A percentile compares a stretch with the other conserved stretches of the same genome.
phyloP scores from a whole-genome alignment of 768 basidiomycete genomes.

The Serendipita sp. region DNA sequence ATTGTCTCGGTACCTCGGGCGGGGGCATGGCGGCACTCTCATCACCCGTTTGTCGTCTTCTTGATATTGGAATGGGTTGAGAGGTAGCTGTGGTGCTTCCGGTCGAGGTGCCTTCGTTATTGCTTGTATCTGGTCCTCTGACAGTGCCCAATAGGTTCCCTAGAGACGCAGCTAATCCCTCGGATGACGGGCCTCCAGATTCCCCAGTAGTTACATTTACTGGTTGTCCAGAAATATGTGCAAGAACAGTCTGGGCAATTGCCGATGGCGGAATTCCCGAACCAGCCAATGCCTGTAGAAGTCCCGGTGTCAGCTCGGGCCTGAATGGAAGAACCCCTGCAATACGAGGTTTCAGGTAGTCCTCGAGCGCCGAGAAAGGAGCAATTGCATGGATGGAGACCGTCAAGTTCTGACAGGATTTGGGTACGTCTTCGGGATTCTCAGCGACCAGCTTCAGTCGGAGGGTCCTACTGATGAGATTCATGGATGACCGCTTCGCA shows the following conservation, averaged over 20 bases:
- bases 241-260: not conserved
- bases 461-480: slow-evolving; percentile 80
- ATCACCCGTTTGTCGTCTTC: not conserved
- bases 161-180: slow-evolving; percentile 36
- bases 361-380: slow-evolving; percentile 91
- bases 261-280: not conserved
- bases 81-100: slow-evolving; percentile 4
- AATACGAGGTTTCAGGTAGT: slow-evolving; percentile 84
- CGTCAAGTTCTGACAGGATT: slow-evolving; percentile 61
- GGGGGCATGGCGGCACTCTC: not conserved
- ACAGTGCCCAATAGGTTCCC: not conserved
- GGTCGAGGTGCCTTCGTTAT: not conserved
- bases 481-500: slow-evolving; percentile 79
- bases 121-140: not conserved
- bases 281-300: not conserved
- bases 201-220: slow-evolving; percentile 13
- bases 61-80: not conserved
- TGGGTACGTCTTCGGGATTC: slow-evolving; percentile 78
- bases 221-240: not conserved
- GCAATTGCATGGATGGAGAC: slow-evolving; percentile 98
- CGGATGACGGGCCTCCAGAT: slow-evolving; percentile 16
- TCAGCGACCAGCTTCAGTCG: slow-evolving; percentile 79
- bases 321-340: slow-evolving; percentile 41
- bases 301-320: slow-evolving; percentile 5
- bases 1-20: not conserved